These are phyloP conservation scores for Gentiana dahurica DNA, from an alignment of 257 asterid genomes.

Conservation along the genomic window DNA sequence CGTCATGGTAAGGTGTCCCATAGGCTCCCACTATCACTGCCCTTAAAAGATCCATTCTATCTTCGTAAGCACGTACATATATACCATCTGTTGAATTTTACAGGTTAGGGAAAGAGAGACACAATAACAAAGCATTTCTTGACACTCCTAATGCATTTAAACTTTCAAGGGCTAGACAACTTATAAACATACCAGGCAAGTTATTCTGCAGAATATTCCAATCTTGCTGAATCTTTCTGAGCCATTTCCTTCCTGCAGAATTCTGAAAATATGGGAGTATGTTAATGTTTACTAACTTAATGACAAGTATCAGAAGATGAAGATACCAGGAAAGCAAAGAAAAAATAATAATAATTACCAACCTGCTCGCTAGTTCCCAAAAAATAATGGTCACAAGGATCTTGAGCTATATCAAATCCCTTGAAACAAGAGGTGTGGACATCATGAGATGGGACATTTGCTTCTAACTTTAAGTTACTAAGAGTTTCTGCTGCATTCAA, in stretches of 20 bases:
- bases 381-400: conserved; percentile 81
- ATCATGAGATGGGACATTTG: conserved; percentile 21
- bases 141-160: conserved; percentile 8
- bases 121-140: conserved; percentile 9
- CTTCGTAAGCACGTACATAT: conserved; percentile 92
- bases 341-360: conserved; percentile 15
- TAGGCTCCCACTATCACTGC: conserved; percentile 97
- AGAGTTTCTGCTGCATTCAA: conserved; percentile 41
- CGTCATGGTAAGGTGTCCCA: conserved; percentile 99
- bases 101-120: conserved; percentile 5
- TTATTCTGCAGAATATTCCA: conserved; percentile 96
- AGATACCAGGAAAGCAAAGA: not conserved
- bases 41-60: conserved; percentile 96
- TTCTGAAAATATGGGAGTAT: conserved; percentile 35
- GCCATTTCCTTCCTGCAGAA: conserved; percentile 87
- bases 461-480: conserved; percentile 32
- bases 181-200: conserved; percentile 60
- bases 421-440: conserved; percentile 42
- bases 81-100: conserved; percentile 57
- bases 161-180: conserved; percentile 7
- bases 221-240: conserved; percentile 88
- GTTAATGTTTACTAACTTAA: not conserved
- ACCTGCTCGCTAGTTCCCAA: conserved; percentile 61
- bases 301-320: not conserved
- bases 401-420: conserved; percentile 73